These are phyloP conservation scores for Trichocomaceae sp. DNA, from an alignment of 2,329 filamentous ascomycete genomes.

Conservation along the genomic window DNA sequence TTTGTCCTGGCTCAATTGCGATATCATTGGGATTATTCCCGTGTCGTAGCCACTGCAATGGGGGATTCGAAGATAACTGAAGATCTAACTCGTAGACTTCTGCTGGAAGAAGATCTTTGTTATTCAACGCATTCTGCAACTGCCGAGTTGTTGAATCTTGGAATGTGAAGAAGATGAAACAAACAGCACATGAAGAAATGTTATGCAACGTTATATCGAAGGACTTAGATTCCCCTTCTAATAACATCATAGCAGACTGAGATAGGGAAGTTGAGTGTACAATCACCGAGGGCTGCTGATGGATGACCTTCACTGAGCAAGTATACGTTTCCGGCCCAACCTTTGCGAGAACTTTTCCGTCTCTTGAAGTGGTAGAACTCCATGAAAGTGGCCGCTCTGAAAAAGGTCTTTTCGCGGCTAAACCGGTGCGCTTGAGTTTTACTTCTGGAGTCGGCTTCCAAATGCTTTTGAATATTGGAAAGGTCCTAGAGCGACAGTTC, in stretches of 20 bases:
- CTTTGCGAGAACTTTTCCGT: conserved; percentile 27
- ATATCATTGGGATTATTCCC: conserved; percentile 42
- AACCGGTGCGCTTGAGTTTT: conserved; percentile 71
- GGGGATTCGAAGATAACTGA: conserved; percentile 67
- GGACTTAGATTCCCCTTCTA: conserved; percentile 76
- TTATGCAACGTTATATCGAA: conserved; percentile 81
- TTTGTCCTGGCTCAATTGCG: conserved; percentile 61
- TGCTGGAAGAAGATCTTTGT: conserved; percentile 67
- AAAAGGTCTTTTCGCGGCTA: conserved; percentile 50
- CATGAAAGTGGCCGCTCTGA: conserved; percentile 43
- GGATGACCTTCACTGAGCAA: conserved; percentile 64
- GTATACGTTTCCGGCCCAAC: conserved; percentile 32
- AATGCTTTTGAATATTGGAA: conserved; percentile 71
- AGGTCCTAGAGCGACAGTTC: conserved; percentile 73
- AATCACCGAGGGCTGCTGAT: conserved; percentile 67
- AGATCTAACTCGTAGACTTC: conserved; percentile 84
- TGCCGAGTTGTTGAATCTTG: conserved; percentile 78
- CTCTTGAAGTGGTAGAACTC: conserved; percentile 36
- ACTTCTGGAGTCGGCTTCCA: conserved; percentile 65
- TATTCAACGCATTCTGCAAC: conserved; percentile 66
- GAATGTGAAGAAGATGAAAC: conserved; percentile 82
- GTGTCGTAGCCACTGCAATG: conserved; percentile 51
- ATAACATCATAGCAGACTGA: conserved; percentile 81
- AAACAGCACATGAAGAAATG: conserved; percentile 65
- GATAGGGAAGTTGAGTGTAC: conserved; percentile 71